A percentile compares a stretch with the other conserved stretches of the same genome.
phyloP scores from a whole-genome alignment of 306 rosid species.

The Glycine soja region DNA sequence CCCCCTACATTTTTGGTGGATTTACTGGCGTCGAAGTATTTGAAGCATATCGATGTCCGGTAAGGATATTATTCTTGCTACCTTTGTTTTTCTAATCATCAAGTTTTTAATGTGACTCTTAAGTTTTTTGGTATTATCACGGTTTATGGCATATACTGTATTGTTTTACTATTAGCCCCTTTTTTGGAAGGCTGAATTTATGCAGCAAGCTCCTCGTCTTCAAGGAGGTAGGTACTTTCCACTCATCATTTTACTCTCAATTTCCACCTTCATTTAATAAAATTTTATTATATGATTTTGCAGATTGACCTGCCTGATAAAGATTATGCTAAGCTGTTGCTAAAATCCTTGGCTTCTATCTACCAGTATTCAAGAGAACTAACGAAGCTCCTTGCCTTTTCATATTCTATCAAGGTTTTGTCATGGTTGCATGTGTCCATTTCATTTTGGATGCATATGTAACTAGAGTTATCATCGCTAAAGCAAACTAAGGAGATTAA shows the following conservation, averaged over 20 bases:
- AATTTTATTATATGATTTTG: constrained; percentile 42
- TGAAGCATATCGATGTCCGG: too few species aligned
- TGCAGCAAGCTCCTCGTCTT: constrained; percentile 59
- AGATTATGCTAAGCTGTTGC: constrained; percentile 61
- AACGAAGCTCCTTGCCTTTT: constrained; percentile 61
- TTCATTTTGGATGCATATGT: constrained; percentile 14
- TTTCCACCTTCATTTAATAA: constrained; percentile 18
- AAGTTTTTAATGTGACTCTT: too few species aligned
- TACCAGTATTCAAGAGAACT: constrained; percentile 70
- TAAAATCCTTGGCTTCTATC: constrained; percentile 87
- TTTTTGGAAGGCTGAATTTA: too few species aligned
- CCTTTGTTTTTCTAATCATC: too few species aligned
- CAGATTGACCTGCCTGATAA: constrained; percentile 67
- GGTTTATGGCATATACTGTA: too few species aligned
- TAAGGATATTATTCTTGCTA: too few species aligned
- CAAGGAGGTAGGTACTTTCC: constrained; percentile 73
- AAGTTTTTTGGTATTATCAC: too few species aligned
- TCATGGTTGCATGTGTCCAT: constrained; percentile 8
- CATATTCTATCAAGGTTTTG: constrained; percentile 65
- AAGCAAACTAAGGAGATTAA: constrained; percentile 26
- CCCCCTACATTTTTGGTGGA: too few species aligned
- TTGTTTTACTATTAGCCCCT: too few species aligned
- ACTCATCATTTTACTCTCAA: too few species aligned
- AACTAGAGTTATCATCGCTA: constrained; percentile 22
- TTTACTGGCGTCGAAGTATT: too few species aligned